These are phyloP conservation scores for Talaromyces pinophilus DNA, from an alignment of 2,329 filamentous ascomycete species.

Conservation along the genomic window DNA sequence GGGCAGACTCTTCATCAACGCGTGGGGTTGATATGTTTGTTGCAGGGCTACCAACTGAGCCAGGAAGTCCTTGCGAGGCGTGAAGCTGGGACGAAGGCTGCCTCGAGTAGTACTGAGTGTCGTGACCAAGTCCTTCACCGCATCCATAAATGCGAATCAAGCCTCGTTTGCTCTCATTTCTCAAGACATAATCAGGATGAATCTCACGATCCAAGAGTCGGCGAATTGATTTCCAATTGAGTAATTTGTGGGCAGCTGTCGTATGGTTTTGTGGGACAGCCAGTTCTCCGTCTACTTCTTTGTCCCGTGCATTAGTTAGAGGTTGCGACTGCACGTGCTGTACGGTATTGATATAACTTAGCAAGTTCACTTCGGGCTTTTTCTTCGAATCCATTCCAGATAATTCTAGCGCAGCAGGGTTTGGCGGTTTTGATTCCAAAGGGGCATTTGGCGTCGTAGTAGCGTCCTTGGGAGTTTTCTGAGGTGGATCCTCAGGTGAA, in stretches of 20 bases:
- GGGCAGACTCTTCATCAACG: conserved; percentile 35
- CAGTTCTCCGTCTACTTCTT: conserved; percentile 55
- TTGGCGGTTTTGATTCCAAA: conserved; percentile 6
- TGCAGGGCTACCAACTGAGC: conserved; percentile 42
- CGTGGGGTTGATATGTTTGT: conserved; percentile 30
- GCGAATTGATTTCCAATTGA: conserved; percentile 70
- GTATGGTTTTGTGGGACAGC: conserved; percentile 84
- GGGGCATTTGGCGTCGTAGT: neutral
- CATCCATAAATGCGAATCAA: conserved; percentile 73
- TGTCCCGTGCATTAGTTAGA: conserved; percentile 18
- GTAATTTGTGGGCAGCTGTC: conserved; percentile 79
- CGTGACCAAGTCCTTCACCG: conserved; percentile 70
- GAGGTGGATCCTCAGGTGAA: neutral
- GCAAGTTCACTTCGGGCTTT: conserved; percentile 20
- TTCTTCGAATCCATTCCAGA: neutral
- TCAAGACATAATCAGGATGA: conserved; percentile 71
- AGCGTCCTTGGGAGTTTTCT: neutral
- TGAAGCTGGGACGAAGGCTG: conserved; percentile 31
- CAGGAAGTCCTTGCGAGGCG: neutral
- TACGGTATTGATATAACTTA: conserved; percentile 17
- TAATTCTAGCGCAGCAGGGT: neutral
- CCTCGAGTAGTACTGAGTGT: conserved; percentile 44
- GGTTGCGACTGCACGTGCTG: conserved; percentile 21
- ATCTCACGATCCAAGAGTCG: conserved; percentile 61
- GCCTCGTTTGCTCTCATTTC: conserved; percentile 72